phyloP scores from a whole-genome alignment of 2,329 filamentous ascomycete genomes.

The Apiospora rasikravindrae region DNA sequence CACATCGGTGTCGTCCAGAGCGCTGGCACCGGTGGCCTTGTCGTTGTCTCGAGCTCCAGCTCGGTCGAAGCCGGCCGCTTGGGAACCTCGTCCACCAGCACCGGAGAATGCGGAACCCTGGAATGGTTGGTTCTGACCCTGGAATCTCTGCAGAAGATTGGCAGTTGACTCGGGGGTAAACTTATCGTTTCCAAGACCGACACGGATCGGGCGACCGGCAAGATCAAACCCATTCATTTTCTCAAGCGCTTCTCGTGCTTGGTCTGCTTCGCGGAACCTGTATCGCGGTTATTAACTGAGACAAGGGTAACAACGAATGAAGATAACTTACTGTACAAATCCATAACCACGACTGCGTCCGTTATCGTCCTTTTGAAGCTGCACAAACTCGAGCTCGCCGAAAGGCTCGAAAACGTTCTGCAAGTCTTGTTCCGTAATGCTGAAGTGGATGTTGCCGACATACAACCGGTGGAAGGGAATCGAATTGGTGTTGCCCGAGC shows the following conservation, averaged over 20 bases:
- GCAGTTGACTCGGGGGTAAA: constrained; percentile 97
- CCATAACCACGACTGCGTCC: constrained; percentile 93
- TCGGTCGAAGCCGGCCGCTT: constrained; percentile 88
- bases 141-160: constrained; percentile 89
- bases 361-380: constrained; percentile 94
- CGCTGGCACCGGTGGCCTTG: constrained; percentile 89
- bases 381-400: constrained; percentile 95
- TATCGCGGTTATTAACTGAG: constrained; percentile 40
- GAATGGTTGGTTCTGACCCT: constrained; percentile 70
- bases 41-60: constrained; percentile 87
- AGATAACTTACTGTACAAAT: constrained; percentile 87
- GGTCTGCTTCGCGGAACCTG: constrained; percentile 86
- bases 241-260: constrained; percentile 93
- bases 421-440: constrained; percentile 94
- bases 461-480: constrained; percentile 98
- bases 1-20: constrained; percentile 96
- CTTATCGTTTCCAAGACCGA: constrained; percentile 99
- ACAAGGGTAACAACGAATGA: neutral
- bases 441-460: constrained; percentile 99
- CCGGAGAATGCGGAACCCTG: constrained; percentile 93
- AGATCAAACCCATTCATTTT: constrained; percentile 99
- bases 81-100: constrained; percentile 82
- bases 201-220: constrained; percentile 94
- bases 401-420: constrained; percentile 98
- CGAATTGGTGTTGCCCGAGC: constrained; percentile 72